Evolutionary conservation across 2,329 filamentous ascomycete genomes (phyloP), one percentile per base, ranked within the genome.

Genomic region (Monilinia fructigena): DNA sequence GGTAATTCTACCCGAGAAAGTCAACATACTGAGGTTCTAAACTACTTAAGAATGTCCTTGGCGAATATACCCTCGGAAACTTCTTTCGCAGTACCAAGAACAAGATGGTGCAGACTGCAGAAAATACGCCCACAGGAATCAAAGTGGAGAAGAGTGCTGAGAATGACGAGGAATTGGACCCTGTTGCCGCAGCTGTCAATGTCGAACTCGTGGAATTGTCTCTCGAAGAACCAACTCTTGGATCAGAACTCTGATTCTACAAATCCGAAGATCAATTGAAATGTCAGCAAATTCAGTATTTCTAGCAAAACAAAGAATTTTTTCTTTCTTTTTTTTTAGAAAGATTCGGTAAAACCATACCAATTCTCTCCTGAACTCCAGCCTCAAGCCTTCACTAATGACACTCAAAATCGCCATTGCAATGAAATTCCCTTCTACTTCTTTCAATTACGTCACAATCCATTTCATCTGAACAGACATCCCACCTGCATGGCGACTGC

Each of bases 61-160:
- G 84, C 8, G 83, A 79, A 74, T 87, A 87, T 62, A 85, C 84
- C 35, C 85, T 80, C 28, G 79, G 76, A 52, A 80, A 79, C 38
- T 79, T 82, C 59, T 78, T 79, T 53, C 85, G 79, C 50, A 84
- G 72, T 20, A 81, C 56, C 61, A 86, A 71, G 73, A 87, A 87
- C 65, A 85, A 76, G 68, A 77, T 38, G n/a, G 86, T 65, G 70
- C 83, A 86, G 45, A 84, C 71, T 35, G 70, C 76, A 6, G 83
- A 79, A 67, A 82, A 80, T 54, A 82, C 68, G 55, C 83, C 72
- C 6, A 86, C 79, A 12, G 85, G 85, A 10, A 85, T 70, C 23
- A 87, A 79, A 42, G 85, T 87, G 73, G 78, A 78, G 55, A 85
- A 76, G 18, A 83, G 75, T 0, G 79, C 74, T 35, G 74, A 72